A percentile compares a stretch with the other conserved stretches of the same genome.
Evolutionary conservation across 176 grass and related monocot genomes (phyloP).

Genomic region (Eleusine indica): DNA sequence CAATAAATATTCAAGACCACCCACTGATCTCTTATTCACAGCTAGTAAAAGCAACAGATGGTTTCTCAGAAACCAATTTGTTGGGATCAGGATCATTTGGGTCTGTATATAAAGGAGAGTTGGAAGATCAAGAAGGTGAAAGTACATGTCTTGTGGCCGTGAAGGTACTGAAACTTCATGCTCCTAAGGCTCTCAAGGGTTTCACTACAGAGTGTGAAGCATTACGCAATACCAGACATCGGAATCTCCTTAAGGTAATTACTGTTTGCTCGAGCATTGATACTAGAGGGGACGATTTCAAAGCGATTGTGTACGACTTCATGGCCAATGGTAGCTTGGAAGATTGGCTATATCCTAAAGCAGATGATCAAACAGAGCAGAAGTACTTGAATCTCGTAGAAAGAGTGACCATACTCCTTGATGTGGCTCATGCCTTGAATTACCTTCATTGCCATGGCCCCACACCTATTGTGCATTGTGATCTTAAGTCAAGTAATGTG

Average conservation of each 20-base stretch:
- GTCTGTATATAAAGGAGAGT: slow-evolving; percentile 32
- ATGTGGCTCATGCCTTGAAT: slow-evolving; percentile 40
- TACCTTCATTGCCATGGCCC: slow-evolving; percentile 26
- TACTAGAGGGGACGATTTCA: slow-evolving; percentile 40
- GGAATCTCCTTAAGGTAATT: slow-evolving; percentile 44
- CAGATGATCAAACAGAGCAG: background rate
- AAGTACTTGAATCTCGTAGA: background rate
- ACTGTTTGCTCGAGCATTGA: slow-evolving; percentile 51
- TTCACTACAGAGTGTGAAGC: slow-evolving; percentile 46
- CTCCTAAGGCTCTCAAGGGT: slow-evolving; percentile 33
- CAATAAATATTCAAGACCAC: background rate
- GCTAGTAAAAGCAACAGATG: slow-evolving; percentile 28
- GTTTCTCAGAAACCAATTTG: slow-evolving; percentile 7
- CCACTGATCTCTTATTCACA: slow-evolving; percentile 12
- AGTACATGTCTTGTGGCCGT: background rate
- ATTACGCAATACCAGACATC: slow-evolving; percentile 24
- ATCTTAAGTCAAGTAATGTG: slow-evolving; percentile 41
- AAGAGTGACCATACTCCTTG: slow-evolving; percentile 36
- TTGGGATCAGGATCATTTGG: slow-evolving; percentile 32
- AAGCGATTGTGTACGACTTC: slow-evolving; percentile 38
- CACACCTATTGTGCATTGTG: slow-evolving; percentile 24
- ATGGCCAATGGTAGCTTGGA: slow-evolving; percentile 36
- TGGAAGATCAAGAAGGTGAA: background rate
- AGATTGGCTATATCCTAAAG: slow-evolving; percentile 34
- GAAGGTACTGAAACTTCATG: slow-evolving; percentile 47